Base-by-base conservation (phyloP, 2,329 filamentous ascomycete species). In the Hirsutella minnesotensis region DNA sequence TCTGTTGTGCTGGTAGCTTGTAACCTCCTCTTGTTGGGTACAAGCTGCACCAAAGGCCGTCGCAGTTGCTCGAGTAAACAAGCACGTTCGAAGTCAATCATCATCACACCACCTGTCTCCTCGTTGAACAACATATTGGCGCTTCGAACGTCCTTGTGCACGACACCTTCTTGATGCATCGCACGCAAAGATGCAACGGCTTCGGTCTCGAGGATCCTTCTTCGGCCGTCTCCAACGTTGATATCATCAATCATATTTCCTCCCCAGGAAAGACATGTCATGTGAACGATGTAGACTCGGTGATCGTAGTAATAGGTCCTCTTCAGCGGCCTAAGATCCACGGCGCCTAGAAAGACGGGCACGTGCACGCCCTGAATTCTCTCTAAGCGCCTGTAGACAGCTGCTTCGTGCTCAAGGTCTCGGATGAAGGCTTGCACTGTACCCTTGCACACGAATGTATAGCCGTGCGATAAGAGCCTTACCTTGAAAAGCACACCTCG, bases 391-490 rank as follows among this genome's bases (percentile, higher is more conserved):
- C 49, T 9, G 45, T 69, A 69, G 1, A 68, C 52, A 1, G 36
- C 40, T 4, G 53, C 55, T 48, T 68, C 60, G 34, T 64, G 52
- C 44, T 59, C 30, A 7, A 68, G 60, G 44, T 62, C 54, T 4
- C 36, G 13, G 30, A 60, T 46, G 16, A 63, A 64, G n/a, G n/a
- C n/a, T n/a, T n/a, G n/a, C n/a, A n/a, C n/a, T n/a, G n/a, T n/a
- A n/a, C n/a, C n/a, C n/a, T 72, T 72, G 40, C 57, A 53, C 27
- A 64, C 53, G 39, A 71, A 63, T 2, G 59, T 67, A 52, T 70
- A 71, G 46, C 64, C 59, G 46, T 68, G 60, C 3, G 46, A 51
- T 20, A 61, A 48, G 34, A 71, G 54, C 9, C 59, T 64, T 4
- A 70, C 51, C 41, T 58, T 53, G 47, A 72, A 70, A 5, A 69